Evolutionary conservation across 768 basidiomycete species (phyloP).

Genomic region (Agaricus bisporus): DNA sequence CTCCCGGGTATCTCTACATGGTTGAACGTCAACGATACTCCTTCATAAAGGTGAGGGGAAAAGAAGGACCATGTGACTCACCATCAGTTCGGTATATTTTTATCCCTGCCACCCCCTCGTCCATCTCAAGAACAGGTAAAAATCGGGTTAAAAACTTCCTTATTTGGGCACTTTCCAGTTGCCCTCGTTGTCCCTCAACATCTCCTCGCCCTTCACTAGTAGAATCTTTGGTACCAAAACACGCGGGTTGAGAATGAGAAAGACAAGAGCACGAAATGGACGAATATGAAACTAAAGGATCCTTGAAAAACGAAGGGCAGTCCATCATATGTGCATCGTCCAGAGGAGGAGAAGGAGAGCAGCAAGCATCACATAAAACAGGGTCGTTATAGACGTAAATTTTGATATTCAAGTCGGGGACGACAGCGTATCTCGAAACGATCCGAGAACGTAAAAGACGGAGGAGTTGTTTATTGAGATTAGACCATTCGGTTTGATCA

Average conservation of each 20-base stretch:
- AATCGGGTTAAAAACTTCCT: not conserved
- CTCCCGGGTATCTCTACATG: no score
- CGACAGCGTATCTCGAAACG: not conserved
- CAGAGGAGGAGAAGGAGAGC: not conserved
- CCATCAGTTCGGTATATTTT: constrained; percentile 2
- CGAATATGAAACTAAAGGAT: not conserved
- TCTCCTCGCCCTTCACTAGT: not conserved
- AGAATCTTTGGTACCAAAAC: not conserved
- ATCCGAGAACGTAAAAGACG: not conserved
- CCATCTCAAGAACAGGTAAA: not conserved
- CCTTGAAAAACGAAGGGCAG: not conserved
- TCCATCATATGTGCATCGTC: not conserved
- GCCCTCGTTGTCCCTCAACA: not conserved
- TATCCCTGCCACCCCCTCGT: not conserved
- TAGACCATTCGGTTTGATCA: constrained; percentile 4
- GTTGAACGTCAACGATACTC: no score
- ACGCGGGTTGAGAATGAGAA: not conserved
- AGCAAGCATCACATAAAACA: not conserved
- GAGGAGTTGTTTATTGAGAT: not conserved
- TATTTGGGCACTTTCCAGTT: not conserved
- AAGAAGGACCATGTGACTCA: not conserved
- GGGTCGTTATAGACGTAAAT: constrained; percentile 8
- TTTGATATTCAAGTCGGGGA: not conserved
- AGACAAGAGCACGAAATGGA: not conserved
- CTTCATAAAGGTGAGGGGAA: not conserved